Conservation (phyloP, 345 rosid genomes). For the Syzygium aqueum region DNA sequence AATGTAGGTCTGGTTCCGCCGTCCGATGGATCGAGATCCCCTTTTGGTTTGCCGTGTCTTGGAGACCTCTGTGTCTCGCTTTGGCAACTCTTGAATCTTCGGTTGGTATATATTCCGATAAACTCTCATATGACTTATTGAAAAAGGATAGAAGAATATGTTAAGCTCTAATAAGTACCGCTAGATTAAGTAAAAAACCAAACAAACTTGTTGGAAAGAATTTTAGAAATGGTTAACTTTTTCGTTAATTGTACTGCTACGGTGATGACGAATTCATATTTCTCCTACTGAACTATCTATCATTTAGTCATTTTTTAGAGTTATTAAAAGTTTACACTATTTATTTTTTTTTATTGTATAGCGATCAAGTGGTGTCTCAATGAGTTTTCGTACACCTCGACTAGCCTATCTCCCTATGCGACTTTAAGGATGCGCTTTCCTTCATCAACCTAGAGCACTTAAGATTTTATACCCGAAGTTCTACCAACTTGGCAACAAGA, state of each 20-base stretch:
- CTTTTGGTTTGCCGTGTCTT: neutral
- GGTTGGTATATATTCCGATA: neutral
- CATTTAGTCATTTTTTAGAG: too few species aligned
- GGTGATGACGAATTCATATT: neutral
- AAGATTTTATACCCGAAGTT: too few species aligned
- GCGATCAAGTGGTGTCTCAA: neutral
- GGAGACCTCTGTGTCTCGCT: neutral
- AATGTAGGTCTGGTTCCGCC: neutral
- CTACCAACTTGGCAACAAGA: neutral
- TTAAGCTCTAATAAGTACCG: neutral
- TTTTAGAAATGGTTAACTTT: neutral
- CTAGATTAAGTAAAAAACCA: neutral
- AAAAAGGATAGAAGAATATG: neutral
- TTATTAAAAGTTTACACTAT: neutral
- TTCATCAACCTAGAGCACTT: neutral
- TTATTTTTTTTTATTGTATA: neutral
- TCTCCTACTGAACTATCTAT: fast-evolving
- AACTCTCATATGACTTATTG: neutral
- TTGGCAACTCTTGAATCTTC: neutral
- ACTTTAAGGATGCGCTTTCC: neutral
- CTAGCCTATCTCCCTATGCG: neutral
- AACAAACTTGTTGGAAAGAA: neutral
- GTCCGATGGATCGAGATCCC: neutral
- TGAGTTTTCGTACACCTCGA: fast-evolving
- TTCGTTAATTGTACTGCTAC: fast-evolving